Evolutionary conservation across 495 filamentous ascomycete species (phyloP).

Genomic region (Penicillium psychrofluorescens): DNA sequence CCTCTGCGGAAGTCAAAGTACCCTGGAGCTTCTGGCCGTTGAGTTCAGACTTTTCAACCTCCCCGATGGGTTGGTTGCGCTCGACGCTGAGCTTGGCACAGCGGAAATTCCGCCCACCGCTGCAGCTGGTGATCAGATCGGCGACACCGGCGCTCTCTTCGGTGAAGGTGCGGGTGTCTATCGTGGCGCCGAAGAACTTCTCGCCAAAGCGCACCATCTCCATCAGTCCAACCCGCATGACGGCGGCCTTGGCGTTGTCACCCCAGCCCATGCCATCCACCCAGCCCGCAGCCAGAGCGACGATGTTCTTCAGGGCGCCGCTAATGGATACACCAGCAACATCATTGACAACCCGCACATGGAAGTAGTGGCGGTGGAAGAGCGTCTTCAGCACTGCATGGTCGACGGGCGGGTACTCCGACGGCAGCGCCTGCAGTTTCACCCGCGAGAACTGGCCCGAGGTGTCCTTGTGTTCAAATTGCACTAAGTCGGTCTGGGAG

Average conservation of each 20-base stretch:
- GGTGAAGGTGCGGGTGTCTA: constrained; percentile 78
- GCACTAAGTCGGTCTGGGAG: constrained; percentile 51
- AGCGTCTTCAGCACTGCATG: constrained; percentile 72
- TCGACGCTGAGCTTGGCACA: constrained; percentile 86
- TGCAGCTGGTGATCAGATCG: constrained; percentile 91
- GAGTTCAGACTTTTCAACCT: constrained; percentile 81
- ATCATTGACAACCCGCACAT: constrained; percentile 84
- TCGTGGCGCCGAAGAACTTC: constrained; percentile 78
- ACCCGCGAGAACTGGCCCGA: constrained; percentile 53
- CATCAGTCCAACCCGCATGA: constrained; percentile 90
- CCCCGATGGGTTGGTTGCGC: constrained; percentile 68
- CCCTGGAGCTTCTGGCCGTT: constrained; percentile 98
- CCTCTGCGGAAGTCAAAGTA: constrained; percentile 83
- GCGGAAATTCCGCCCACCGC: constrained; percentile 84
- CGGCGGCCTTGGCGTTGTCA: constrained; percentile 92
- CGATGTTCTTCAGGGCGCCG: constrained; percentile 95
- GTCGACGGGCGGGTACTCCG: constrained; percentile 73
- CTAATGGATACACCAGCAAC: constrained; percentile 94
- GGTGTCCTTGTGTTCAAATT: constrained; percentile 59
- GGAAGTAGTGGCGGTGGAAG: constrained; percentile 97
- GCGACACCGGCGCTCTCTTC: constrained; percentile 95
- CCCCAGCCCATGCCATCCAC: constrained; percentile 96
- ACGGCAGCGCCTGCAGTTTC: constrained; percentile 64
- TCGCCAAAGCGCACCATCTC: constrained; percentile 95
- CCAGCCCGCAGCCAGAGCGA: constrained; percentile 90